phyloP scores from a whole-genome alignment of 768 basidiomycete genomes.

The Phlebiopsis flavidoalba region DNA sequence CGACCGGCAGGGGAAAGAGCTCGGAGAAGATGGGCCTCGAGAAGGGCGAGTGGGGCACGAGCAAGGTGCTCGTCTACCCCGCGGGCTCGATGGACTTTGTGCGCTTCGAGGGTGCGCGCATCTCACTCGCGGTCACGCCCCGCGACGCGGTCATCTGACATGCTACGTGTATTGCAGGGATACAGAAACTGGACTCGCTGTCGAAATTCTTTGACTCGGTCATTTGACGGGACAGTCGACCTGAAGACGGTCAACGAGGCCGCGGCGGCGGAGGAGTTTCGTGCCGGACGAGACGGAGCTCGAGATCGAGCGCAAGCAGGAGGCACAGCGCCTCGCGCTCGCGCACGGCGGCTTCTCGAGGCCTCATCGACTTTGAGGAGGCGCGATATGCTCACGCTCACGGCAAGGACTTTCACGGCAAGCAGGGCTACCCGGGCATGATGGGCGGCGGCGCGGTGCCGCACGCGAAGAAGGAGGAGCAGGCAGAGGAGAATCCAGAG shows the following conservation, averaged over 20 bases:
- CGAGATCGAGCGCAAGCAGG: constrained; percentile 47
- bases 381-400: constrained; percentile 34
- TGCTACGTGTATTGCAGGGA: constrained; percentile 36
- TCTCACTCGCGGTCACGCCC: background rate
- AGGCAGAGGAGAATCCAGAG: constrained; percentile 18
- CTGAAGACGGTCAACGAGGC: constrained; percentile 36
- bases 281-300: constrained; percentile 34
- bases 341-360: constrained; percentile 46
- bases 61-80: constrained; percentile 71
- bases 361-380: constrained; percentile 49
- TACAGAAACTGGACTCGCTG: constrained; percentile 69
- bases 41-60: constrained; percentile 39
- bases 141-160: background rate
- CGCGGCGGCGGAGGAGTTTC: constrained; percentile 35
- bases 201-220: constrained; percentile 70
- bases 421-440: constrained; percentile 38
- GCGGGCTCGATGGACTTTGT: constrained; percentile 50
- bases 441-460: constrained; percentile 28
- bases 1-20: constrained; percentile 57
- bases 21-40: constrained; percentile 56
- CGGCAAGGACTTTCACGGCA: constrained; percentile 40
- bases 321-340: constrained; percentile 47
- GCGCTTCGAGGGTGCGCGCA: constrained; percentile 58
- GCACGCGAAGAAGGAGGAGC: constrained; percentile 19
- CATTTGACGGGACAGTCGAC: constrained; percentile 61